phyloP scores from a whole-genome alignment of 139 green algal species.

The Picochlorum sp. region DNA sequence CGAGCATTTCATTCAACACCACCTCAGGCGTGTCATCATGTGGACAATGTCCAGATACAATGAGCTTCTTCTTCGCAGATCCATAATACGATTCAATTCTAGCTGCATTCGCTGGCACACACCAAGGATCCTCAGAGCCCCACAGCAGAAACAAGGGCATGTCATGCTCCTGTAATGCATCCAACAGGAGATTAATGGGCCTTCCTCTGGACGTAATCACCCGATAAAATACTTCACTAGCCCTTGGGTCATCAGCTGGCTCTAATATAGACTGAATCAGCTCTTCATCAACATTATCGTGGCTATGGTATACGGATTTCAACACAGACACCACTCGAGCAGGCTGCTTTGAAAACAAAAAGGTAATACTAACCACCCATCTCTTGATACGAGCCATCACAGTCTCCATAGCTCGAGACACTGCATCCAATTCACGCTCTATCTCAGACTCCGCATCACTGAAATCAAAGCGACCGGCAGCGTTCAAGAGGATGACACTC shows the following conservation, averaged over 20 bases:
- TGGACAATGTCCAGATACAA: conserved; percentile 57
- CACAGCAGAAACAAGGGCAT: conserved; percentile 66
- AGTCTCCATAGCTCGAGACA: not conserved
- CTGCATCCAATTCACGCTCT: not conserved
- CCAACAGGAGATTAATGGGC: conserved; percentile 47
- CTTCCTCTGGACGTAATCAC: conserved; percentile 46
- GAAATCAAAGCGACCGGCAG: conserved; percentile 46
- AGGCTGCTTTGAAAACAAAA: conserved; percentile 63
- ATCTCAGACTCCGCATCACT: not conserved
- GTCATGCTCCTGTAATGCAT: conserved; percentile 20
- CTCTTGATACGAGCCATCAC: conserved; percentile 30
- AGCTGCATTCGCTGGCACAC: conserved; percentile 46
- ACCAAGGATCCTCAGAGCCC: conserved; percentile 66
- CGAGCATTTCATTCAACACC: conserved; percentile 24
- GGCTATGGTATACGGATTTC: conserved; percentile 46
- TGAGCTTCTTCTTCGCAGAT: conserved; percentile 33
- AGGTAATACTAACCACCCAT: conserved; percentile 48
- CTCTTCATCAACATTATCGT: conserved; percentile 47
- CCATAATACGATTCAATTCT: conserved; percentile 48
- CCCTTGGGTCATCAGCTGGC: conserved; percentile 53
- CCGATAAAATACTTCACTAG: conserved; percentile 68
- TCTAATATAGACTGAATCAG: conserved; percentile 46
- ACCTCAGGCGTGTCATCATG: conserved; percentile 52
- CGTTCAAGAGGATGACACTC: conserved; percentile 62
- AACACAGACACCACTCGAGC: conserved; percentile 60